Percentiles rank a stretch among this genome's conserved stretches.
Conservation (phyloP, 208 protist species). For the Balamuthia mandrillaris region DNA sequence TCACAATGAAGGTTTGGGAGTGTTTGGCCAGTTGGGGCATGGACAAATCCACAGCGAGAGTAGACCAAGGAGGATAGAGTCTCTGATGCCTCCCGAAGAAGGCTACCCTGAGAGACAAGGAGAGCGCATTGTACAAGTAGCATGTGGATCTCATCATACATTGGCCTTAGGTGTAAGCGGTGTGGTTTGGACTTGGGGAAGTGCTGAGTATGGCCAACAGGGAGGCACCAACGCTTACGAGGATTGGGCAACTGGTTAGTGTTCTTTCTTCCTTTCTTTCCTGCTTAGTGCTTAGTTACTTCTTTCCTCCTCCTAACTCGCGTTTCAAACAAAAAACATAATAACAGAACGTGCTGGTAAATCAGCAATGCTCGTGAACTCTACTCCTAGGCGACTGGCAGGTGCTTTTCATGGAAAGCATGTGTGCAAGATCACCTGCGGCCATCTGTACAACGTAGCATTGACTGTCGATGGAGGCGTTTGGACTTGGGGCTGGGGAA, state of each 20-base stretch:
- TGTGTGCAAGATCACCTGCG: neutral
- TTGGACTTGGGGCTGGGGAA: conserved; percentile 21
- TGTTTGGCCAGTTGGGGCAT: conserved; percentile 21
- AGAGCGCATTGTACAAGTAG: neutral
- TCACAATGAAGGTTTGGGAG: neutral
- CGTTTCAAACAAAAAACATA: too few species aligned
- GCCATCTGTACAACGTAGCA: conserved; percentile 13
- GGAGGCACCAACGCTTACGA: conserved; percentile 31
- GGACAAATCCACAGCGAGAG: neutral
- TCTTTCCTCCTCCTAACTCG: too few species aligned
- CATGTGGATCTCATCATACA: conserved; percentile 11
- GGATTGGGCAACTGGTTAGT: neutral
- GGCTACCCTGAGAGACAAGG: neutral
- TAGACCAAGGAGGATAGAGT: neutral
- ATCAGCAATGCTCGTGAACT: neutral
- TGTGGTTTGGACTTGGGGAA: conserved; percentile 14
- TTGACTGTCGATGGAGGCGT: neutral
- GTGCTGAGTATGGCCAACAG: conserved; percentile 22
- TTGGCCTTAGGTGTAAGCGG: neutral
- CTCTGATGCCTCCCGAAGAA: neutral
- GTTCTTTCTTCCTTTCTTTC: too few species aligned
- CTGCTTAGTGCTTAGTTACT: neutral
- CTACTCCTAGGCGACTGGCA: neutral
- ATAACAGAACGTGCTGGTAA: neutral
- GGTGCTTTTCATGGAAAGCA: conserved; percentile 16